These are phyloP conservation scores for Pythium monospermum DNA, from an alignment of 352 stramenopile species.

Conservation along the genomic window DNA sequence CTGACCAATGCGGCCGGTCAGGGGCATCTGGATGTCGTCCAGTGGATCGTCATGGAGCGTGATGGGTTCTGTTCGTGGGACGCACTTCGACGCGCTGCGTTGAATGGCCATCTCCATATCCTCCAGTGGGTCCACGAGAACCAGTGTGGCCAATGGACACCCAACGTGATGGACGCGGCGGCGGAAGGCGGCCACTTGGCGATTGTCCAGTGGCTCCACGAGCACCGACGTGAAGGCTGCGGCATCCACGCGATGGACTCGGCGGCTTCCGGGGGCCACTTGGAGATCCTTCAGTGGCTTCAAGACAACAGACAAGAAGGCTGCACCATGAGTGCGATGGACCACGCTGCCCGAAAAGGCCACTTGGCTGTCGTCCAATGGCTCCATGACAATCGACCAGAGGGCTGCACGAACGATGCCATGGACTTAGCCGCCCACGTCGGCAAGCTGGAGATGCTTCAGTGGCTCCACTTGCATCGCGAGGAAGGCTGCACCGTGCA, in stretches of 20 bases:
- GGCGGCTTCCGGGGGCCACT: slow-evolving; percentile 12
- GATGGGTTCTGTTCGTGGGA: slow-evolving; percentile 25
- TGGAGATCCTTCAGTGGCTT: slow-evolving; percentile 27
- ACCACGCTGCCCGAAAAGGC: slow-evolving; percentile 18
- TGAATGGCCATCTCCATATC: slow-evolving; percentile 21
- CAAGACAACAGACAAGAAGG: slow-evolving; percentile 25
- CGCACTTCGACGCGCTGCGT: slow-evolving; percentile 17
- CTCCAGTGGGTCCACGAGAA: slow-evolving; percentile 23
- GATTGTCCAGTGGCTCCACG: slow-evolving; percentile 26
- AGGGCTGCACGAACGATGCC: slow-evolving; percentile 25
- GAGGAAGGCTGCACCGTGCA: slow-evolving; percentile 23
- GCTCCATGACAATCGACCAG: slow-evolving; percentile 22
- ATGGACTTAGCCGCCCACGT: slow-evolving; percentile 23
- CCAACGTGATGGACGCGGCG: slow-evolving; percentile 22
- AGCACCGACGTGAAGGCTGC: slow-evolving; percentile 20
- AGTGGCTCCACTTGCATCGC: slow-evolving; percentile 27
- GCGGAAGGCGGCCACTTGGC: slow-evolving; percentile 19
- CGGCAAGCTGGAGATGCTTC: slow-evolving; percentile 18
- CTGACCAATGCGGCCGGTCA: slow-evolving; percentile 18
- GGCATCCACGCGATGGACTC: slow-evolving; percentile 23
- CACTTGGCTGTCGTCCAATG: slow-evolving; percentile 23
- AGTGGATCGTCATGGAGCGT: slow-evolving; percentile 24
- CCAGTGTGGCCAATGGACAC: slow-evolving; percentile 19
- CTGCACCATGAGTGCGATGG: slow-evolving; percentile 28
- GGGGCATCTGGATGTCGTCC: slow-evolving; percentile 21